Evolutionary conservation across 345 rosid genomes (phyloP).

Genomic region (Gossypium ekmanianum): DNA sequence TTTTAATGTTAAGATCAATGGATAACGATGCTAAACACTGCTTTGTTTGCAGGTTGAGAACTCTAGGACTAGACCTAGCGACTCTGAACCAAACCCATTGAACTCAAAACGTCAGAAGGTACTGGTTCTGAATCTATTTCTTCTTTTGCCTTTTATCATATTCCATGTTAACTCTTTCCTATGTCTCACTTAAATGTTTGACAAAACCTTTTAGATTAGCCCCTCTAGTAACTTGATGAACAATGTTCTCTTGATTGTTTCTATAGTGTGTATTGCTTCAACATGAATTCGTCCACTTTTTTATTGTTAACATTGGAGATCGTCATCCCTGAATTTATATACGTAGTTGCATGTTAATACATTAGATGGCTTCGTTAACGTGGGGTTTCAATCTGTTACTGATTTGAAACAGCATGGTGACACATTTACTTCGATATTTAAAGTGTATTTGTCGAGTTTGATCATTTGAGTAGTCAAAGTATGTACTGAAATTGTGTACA

Average conservation of each 20-base stretch:
- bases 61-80: conserved; percentile 26
- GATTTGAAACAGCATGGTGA: not conserved
- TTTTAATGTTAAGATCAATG: not conserved
- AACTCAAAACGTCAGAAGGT: conserved; percentile 65
- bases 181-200: not conserved
- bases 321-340: not conserved
- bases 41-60: conserved; percentile 39
- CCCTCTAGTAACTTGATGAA: not conserved
- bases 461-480: not conserved
- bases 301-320: not conserved
- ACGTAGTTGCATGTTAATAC: not conserved
- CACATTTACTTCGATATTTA: not conserved
- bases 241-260: not conserved
- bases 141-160: not conserved
- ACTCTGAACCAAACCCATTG: conserved; percentile 36
- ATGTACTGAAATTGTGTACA: not conserved
- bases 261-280: not conserved
- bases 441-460: not conserved
- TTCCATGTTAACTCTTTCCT: not conserved
- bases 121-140: not conserved
- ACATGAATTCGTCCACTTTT: not conserved
- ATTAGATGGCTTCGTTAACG: too few species aligned
- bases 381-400: too few species aligned
- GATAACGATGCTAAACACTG: not conserved
- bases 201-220: not conserved